A percentile compares a stretch with the other conserved stretches of the same genome.
Conservation (phyloP, 2,329 filamentous ascomycete species). For the Zymoseptoria crescenta region DNA sequence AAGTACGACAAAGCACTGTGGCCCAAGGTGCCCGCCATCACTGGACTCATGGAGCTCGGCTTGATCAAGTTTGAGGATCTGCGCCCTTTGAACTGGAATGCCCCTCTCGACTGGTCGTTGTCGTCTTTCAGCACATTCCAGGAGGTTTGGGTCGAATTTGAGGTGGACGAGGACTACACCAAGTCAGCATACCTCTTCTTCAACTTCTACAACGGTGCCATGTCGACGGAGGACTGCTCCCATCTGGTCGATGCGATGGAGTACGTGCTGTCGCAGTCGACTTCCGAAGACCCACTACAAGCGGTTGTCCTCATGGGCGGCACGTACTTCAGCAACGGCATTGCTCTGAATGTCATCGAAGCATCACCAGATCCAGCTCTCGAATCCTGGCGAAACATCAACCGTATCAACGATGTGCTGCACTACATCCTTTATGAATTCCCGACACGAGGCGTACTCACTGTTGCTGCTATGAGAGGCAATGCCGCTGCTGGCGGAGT, state of each 20-base stretch:
- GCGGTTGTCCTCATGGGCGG: constrained; percentile 37
- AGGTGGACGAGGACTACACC: constrained; percentile 21
- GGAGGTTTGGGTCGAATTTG: constrained; percentile 36
- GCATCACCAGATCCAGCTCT: constrained; percentile 30
- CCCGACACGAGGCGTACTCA: constrained; percentile 30
- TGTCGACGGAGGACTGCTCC: constrained; percentile 35
- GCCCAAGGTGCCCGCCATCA: constrained; percentile 36
- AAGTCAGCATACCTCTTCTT: constrained; percentile 36
- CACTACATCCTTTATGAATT: constrained; percentile 34
- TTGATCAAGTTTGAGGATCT: constrained; percentile 22
- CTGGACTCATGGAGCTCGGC: constrained; percentile 31
- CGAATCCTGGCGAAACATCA: constrained; percentile 40
- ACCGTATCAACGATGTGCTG: constrained; percentile 38
- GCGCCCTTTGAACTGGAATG: constrained; percentile 11
- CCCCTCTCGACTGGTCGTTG: constrained; percentile 25
- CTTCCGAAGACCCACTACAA: constrained; percentile 24
- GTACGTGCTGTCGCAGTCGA: constrained; percentile 28
- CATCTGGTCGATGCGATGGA: constrained; percentile 32
- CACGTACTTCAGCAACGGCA: constrained; percentile 39
- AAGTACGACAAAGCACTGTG: constrained; percentile 34
- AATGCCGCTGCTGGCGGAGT: constrained; percentile 40
- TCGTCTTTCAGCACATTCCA: constrained; percentile 30
- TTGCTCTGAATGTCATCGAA: constrained; percentile 40
- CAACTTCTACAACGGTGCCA: constrained; percentile 40
- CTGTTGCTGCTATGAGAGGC: constrained; percentile 34